Base-by-base conservation (phyloP, 768 basidiomycete species). In the Agaricus subrufescens region DNA sequence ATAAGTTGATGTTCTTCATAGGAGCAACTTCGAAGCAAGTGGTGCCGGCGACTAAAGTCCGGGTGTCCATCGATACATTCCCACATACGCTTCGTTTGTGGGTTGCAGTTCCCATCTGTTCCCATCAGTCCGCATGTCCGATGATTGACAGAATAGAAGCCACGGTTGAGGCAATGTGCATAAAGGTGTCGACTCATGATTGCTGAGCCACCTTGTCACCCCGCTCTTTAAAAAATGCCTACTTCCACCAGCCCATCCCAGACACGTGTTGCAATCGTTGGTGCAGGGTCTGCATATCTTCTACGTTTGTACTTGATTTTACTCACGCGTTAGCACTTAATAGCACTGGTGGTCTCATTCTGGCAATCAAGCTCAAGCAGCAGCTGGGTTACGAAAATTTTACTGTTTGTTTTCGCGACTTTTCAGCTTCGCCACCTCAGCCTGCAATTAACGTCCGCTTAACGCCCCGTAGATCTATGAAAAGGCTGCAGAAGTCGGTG, bases 401-500 rank as follows among this genome's bases (percentile, higher is more conserved):
- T 52, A 73, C 65, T 10, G 80, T 75, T 60, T 40, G 72, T 60
- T 9, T 2, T 19, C 19, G 19, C 19, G 19, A 19, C 19, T 19
- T 19, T 19, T 19, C 19, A 19, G 19, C 19, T 19, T 19, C 40
- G 2, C 19, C 40, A 5, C 37, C 44, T 14, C 23, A 9, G 12
- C 15, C 52, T 8, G 1, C 46, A 7, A 25, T 14, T 27, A 25
- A 51, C 19, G 23, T 26, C 11, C 45, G 29, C 27, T n/a, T 47
- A 19, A 11, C 27, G 0, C 23, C 9, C 58, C 11, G 34, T 11
- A 81, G 81, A 75, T 82, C 19, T 77, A 72, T 31, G 80, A 82
- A 60, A 75, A 77, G 51, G 73, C 63, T 3, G 48, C 50, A 3
- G 73, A 74, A 37, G 70, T 81, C 14, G 81, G 81, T 10, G 79